phyloP scores from a whole-genome alignment of 2,329 filamentous ascomycete genomes.

The Penicillium sp. region DNA sequence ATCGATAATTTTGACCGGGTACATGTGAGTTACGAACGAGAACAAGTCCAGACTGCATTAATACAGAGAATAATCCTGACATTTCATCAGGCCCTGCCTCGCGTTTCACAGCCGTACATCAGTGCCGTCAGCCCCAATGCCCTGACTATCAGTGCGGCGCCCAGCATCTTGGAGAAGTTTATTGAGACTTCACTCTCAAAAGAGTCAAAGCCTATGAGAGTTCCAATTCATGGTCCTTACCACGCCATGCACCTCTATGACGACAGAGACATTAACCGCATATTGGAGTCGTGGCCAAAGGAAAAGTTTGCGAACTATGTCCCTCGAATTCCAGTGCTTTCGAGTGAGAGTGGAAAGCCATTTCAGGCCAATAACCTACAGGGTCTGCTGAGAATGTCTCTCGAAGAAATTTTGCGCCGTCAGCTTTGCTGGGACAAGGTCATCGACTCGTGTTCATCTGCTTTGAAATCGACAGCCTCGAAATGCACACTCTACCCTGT shows the following conservation, averaged over 20 bases:
- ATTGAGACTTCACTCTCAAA: slow-evolving; percentile 54
- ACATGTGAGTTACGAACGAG: slow-evolving; percentile 27
- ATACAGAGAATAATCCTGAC: slow-evolving; percentile 4
- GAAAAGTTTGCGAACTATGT: slow-evolving; percentile 31
- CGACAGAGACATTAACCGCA: slow-evolving; percentile 53
- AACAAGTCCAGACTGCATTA: background rate
- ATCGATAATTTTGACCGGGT: slow-evolving; percentile 27
- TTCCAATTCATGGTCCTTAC: slow-evolving; percentile 61
- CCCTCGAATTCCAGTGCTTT: slow-evolving; percentile 40
- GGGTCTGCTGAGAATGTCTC: slow-evolving; percentile 34
- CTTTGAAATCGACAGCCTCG: slow-evolving; percentile 19
- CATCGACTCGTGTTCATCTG: slow-evolving; percentile 34
- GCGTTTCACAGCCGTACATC: slow-evolving; percentile 58
- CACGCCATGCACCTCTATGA: slow-evolving; percentile 60
- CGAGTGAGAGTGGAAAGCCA: slow-evolving; percentile 40
- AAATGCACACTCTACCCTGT: slow-evolving; percentile 34
- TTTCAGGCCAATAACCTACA: slow-evolving; percentile 34
- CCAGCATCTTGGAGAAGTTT: slow-evolving; percentile 54
- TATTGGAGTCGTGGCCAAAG: slow-evolving; percentile 45
- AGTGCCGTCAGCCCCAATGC: slow-evolving; percentile 62
- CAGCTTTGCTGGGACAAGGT: slow-evolving; percentile 48
- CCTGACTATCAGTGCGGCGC: slow-evolving; percentile 62
- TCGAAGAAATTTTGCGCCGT: slow-evolving; percentile 42
- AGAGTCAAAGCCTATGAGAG: slow-evolving; percentile 54
- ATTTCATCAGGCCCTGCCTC: slow-evolving; percentile 45